phyloP scores from a whole-genome alignment of 108 stramenopile species.

The Bacterosira constricta region DNA sequence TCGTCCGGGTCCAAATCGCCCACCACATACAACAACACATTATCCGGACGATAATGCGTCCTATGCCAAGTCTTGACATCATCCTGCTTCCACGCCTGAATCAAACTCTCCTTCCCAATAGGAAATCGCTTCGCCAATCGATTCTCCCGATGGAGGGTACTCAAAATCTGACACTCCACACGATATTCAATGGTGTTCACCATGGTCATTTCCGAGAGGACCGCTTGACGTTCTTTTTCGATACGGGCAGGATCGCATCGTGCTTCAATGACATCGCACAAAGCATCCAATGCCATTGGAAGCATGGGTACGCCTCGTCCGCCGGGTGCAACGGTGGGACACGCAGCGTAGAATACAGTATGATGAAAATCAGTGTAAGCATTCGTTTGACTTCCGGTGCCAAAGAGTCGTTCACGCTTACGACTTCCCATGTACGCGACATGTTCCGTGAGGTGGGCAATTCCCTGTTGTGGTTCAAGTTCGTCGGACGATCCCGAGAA shows the following conservation, averaged over 20 bases:
- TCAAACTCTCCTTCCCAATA: slow-evolving; percentile 95
- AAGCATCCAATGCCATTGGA: slow-evolving; percentile 95
- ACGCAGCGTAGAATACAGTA: slow-evolving; percentile 97
- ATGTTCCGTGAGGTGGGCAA: slow-evolving; percentile 98
- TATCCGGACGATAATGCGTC: slow-evolving; percentile 97
- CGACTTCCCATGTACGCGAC: slow-evolving; percentile 98
- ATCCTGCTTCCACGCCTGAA: slow-evolving; percentile 86
- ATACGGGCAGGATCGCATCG: slow-evolving; percentile 88
- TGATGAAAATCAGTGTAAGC: slow-evolving; percentile 99
- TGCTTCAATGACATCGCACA: slow-evolving; percentile 96
- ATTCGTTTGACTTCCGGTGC: slow-evolving; percentile 95
- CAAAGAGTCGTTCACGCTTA: slow-evolving; percentile 94
- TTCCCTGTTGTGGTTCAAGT: slow-evolving; percentile 93
- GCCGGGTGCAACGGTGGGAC: slow-evolving; percentile 80
- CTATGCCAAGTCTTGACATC: slow-evolving; percentile 97
- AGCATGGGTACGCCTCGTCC: slow-evolving; percentile 75
- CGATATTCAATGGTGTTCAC: slow-evolving; percentile 98
- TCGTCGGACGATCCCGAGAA: slow-evolving; percentile 92
- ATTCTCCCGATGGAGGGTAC: slow-evolving; percentile 95
- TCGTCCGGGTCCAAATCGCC: slow-evolving; percentile 90
- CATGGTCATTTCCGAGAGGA: slow-evolving; percentile 97
- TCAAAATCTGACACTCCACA: slow-evolving; percentile 96
- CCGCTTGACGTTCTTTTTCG: slow-evolving; percentile 97
- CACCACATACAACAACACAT: slow-evolving; percentile 95
- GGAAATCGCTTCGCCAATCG: slow-evolving; percentile 95